Evolutionary conservation across 495 filamentous ascomycete genomes (phyloP).

Genomic region (Penicilliopsis zonata): DNA sequence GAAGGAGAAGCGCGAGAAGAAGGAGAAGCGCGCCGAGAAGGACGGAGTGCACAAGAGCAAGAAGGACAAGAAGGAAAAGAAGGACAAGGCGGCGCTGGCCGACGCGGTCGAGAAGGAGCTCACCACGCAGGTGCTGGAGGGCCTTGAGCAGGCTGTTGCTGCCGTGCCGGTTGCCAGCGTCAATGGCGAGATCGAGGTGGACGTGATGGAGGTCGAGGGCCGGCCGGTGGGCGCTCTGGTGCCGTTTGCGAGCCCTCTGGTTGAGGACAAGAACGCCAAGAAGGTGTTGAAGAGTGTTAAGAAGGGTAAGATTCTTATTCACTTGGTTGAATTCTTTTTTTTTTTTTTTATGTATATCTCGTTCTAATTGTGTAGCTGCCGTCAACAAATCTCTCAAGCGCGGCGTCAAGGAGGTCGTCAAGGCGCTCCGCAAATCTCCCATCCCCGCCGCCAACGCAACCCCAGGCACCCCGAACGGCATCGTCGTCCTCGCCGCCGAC

Average conservation of each 20-base stretch:
- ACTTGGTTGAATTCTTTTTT: not conserved
- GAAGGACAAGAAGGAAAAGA: conserved; percentile 59
- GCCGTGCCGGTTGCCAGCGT: conserved; percentile 17
- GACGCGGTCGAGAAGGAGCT: conserved; percentile 54
- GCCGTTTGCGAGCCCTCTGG: conserved; percentile 86
- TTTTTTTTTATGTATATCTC: conserved; percentile 1
- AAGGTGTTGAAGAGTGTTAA: conserved; percentile 88
- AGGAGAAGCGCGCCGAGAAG: conserved; percentile 59
- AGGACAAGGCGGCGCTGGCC: conserved; percentile 48
- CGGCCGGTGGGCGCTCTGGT: conserved; percentile 62
- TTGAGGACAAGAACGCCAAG: conserved; percentile 82
- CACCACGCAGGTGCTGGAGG: conserved; percentile 37
- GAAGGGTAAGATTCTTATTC: conserved; percentile 56
- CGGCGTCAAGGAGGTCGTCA: conserved; percentile 97
- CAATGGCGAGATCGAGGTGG: conserved; percentile 29
- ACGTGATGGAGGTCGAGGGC: conserved; percentile 36
- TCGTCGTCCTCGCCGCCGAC: conserved; percentile 89
- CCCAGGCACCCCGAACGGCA: conserved; percentile 44
- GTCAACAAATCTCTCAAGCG: conserved; percentile 90
- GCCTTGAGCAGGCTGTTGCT: conserved; percentile 35
- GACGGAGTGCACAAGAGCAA: conserved; percentile 61
- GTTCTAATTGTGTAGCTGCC: conserved; percentile 46
- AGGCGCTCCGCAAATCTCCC: conserved; percentile 83
- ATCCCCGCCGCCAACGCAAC: conserved; percentile 38
- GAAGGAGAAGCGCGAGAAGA: conserved; percentile 62